Percentiles rank a stretch among this genome's conserved stretches.
Evolutionary conservation across 2,329 filamentous ascomycete species (phyloP).

Genomic region (Botrytis galanthina): DNA sequence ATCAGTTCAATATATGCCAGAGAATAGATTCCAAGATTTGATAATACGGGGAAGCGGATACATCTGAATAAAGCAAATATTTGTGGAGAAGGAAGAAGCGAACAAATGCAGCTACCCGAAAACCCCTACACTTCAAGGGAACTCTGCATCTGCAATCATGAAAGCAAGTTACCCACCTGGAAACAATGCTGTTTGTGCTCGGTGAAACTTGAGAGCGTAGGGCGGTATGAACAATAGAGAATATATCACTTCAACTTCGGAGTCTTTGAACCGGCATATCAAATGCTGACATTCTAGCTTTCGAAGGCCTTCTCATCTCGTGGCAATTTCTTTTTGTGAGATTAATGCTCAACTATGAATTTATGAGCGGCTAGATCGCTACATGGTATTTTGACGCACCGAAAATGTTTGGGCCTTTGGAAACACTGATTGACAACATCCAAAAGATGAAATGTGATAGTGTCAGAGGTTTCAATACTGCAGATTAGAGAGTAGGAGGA

Average conservation of each 20-base stretch:
- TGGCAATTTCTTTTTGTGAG: not conserved
- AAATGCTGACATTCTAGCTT: not conserved
- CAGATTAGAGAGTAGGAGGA: not conserved
- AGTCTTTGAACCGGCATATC: fast-evolving
- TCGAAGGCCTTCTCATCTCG: not conserved
- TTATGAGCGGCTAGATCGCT: not conserved
- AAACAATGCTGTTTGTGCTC: not conserved
- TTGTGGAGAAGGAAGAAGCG: not conserved
- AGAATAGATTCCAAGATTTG: not conserved
- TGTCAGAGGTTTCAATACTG: not conserved
- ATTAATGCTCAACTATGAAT: not conserved
- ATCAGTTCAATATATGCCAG: not conserved
- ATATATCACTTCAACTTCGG: no score
- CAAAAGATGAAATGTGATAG: not conserved
- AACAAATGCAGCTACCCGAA: not conserved
- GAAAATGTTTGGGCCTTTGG: not conserved
- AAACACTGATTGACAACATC: not conserved
- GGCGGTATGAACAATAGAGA: not conserved
- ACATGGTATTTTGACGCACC: not conserved
- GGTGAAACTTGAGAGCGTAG: not conserved
- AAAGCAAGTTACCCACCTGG: not conserved
- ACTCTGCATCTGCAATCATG: not conserved
- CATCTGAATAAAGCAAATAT: not conserved
- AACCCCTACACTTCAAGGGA: not conserved
- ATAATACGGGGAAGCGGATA: not conserved